These are phyloP conservation scores for Rhamnella rubrinervis DNA, from an alignment of 331 rosid species.

Conservation along the genomic window DNA sequence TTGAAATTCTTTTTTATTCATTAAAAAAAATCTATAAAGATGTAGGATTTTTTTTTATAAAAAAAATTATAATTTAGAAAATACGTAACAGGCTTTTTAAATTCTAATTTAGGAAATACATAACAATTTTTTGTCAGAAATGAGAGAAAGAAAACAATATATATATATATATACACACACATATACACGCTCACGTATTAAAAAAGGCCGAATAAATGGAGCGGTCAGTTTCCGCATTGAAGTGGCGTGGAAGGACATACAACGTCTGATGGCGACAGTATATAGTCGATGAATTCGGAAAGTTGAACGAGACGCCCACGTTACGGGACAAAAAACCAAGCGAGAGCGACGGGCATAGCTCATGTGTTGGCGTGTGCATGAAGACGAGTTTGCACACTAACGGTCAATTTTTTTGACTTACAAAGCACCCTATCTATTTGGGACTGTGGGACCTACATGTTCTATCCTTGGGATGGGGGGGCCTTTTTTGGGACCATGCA, in stretches of 20 bases:
- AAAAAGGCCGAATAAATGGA: not conserved
- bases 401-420: conserved; percentile 19
- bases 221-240: conserved; percentile 12
- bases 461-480: not conserved
- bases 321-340: conserved; percentile 20
- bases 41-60: no score
- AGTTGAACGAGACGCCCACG: conserved; percentile 25
- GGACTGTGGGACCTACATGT: not conserved
- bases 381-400: not conserved
- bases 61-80: no score
- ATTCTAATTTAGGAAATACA: no score
- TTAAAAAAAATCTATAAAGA: no score
- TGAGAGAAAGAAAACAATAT: no score
- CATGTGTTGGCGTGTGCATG: not conserved
- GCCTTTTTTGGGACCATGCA: not conserved
- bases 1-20: no score
- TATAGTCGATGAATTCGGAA: conserved; percentile 16
- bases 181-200: not conserved
- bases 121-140: no score
- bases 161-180: no score
- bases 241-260: conserved; percentile 30
- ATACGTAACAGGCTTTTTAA: no score
- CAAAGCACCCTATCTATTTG: not conserved
- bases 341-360: conserved; percentile 7
- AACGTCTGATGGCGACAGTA: conserved; percentile 12